Base-by-base conservation (phyloP, 106 monocot species). In the Gastrodia elata region DNA sequence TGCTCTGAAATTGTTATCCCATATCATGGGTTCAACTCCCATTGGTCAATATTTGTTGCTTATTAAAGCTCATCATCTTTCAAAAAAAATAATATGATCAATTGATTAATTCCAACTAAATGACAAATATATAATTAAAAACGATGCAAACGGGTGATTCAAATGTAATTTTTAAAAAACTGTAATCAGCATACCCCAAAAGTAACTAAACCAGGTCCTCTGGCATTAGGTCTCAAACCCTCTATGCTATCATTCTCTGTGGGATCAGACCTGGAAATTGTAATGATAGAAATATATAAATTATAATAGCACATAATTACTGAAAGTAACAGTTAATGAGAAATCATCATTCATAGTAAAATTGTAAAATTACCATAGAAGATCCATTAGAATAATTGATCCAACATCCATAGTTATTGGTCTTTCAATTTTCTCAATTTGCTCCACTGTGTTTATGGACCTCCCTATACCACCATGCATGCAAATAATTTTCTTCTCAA, bases 401-500 rank as follows among this genome's bases (percentile, higher is more conserved):
- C 97, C 97, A 67, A 86, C 93, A 85, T 97, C 97, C 97, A 97
- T 97, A 34, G 97, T 97, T 64, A 97, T 97, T 16, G 97, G 97
- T 64, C 97, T 87, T 74, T 93, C 93, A 81, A 97, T 86, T 77
- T 91, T 97, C 77, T 97, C 97, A 52, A 97, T 97, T 75, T 97
- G 97, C 68, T 97, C 97, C 28, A 97, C 77, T 20, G 86, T 86
- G 71, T 88, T 90, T 73, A 97, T 97, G 9, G 97, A 97, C 75
- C 93, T 92, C 20, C 97, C 97, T 77, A 97, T 93, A 36, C 97
- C 97, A 78, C 97, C 97, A 83, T 97, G 97, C 97, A 97, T 97
- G 82, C 97, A 97, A 30, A 97, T 97, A 70, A 97, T 97, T 81
- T 97, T 97, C 82, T 88, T 97, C 57, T 97, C 97, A 73, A 97